These are phyloP conservation scores for Hypoxylon intermedium DNA, from an alignment of 495 filamentous ascomycete genomes.

Conservation along the genomic window DNA sequence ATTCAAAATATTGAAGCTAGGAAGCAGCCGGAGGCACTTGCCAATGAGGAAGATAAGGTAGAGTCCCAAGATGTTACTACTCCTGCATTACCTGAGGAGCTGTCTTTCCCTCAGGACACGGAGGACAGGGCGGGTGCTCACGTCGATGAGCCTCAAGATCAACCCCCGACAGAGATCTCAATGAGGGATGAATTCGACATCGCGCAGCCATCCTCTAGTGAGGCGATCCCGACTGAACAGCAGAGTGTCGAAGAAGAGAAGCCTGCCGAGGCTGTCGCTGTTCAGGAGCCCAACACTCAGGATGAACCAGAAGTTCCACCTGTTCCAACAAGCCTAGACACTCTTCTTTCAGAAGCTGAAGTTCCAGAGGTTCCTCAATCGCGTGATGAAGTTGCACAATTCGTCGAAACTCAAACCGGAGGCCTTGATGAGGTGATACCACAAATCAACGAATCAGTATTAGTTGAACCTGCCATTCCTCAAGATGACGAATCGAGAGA, in stretches of 20 bases:
- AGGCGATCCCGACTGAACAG: constrained; percentile 3
- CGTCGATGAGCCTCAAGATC: constrained; percentile 4
- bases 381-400: neutral
- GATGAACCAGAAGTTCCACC: constrained; percentile 8
- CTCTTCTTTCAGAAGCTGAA: constrained; percentile 1
- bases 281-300: neutral
- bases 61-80: neutral
- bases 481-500: constrained; percentile 12
- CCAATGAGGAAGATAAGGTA: neutral
- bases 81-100: neutral
- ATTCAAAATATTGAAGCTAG: constrained; percentile 10
- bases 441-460: constrained; percentile 15
- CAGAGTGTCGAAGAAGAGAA: neutral
- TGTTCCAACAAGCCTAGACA: constrained; percentile 5
- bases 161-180: neutral
- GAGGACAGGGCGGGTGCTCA: neutral
- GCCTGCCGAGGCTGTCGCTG: constrained; percentile 4
- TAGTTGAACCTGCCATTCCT: neutral
- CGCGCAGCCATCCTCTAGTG: neutral
- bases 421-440: neutral
- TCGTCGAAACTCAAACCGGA: constrained; percentile 2
- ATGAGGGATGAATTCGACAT: constrained; percentile 1
- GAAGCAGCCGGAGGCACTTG: neutral
- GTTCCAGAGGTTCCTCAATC: neutral
- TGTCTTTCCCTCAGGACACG: neutral